Base-by-base conservation (phyloP, 768 basidiomycete genomes). In the Rhizopogon vinicolor region DNA sequence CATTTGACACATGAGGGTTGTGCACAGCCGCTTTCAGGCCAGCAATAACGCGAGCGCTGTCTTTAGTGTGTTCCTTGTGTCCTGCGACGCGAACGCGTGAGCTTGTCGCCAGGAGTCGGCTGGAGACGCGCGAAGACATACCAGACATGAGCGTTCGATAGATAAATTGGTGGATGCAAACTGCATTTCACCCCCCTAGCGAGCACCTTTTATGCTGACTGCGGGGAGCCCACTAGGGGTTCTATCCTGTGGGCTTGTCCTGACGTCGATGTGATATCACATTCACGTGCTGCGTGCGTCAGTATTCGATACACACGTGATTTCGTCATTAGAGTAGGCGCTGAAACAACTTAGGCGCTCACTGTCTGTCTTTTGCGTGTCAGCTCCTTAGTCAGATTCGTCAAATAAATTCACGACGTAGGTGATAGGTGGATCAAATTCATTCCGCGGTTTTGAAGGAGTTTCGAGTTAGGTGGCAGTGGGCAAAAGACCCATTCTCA, bases 11-110 rank as follows among this genome's bases (percentile, higher is more conserved):
- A 51, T 79, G 73, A 10, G 82, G 83, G 63, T 86, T 85, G 63
- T 76, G 71, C 5, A 84, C 72, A 9, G 82, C 72, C n/a, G 83
- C 82, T 62, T 83, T 84, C 52, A 81, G 68, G 33, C 84, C 84
- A 1, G 78, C 80, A 25, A 75, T 75, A 45, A 85, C 81, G 59
- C 77, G 78, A 6, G 70, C 58, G 13, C 73, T 63, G 49, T 80
- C 72, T 63, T 80, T 78, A 29, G 29, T 29, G 13, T 68, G 68
- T 53, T 70, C 69, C 69, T n/a, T 13, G 31, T 13, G 18, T 44
- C 58, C 35, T 18, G 51, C 18, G 19, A 33, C 9, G 12, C 44
- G 16, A 43, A 35, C 29, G 6, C n/a, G 28, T 29, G 41, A 35
- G 46, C 9, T 19, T 48, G 41, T 19, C 31, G 31, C 7, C 5